Percentiles rank a stretch among this genome's conserved stretches.
Evolutionary conservation across 1,139 yeast genomes (phyloP).

Genomic region (Protomyces arabidopsidicola): DNA sequence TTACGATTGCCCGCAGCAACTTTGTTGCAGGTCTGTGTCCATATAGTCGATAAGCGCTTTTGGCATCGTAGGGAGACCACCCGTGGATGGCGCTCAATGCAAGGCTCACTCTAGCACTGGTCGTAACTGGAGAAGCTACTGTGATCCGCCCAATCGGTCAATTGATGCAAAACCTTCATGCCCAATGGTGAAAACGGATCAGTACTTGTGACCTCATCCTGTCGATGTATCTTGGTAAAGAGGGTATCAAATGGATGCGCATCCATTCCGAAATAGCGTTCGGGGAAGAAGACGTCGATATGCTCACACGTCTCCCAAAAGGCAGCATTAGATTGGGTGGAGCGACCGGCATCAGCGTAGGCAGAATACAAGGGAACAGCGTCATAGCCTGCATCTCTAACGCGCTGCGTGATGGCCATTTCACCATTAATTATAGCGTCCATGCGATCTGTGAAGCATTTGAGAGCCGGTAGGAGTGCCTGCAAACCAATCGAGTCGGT

Average conservation of each 20-base stretch:
- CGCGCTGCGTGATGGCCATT: conserved; percentile 1
- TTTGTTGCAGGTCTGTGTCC: too few relatives aligned
- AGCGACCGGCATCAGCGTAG: not conserved
- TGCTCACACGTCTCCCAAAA: conserved; percentile 9
- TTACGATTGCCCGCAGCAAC: too few relatives aligned
- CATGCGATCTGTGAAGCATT: not conserved
- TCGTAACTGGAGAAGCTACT: conserved; percentile 16
- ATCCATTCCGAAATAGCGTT: conserved; percentile 3
- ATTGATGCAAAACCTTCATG: not conserved
- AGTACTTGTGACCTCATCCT: not conserved
- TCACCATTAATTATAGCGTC: conserved; percentile 9
- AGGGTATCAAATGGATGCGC: conserved; percentile 17
- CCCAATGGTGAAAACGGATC: conserved; percentile 3
- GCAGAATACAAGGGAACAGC: conserved; percentile 10
- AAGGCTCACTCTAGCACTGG: not conserved
- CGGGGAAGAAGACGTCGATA: conserved; percentile 3
- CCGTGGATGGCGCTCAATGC: too few relatives aligned
- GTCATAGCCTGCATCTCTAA: conserved; percentile 19
- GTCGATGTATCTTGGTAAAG: conserved; percentile 3
- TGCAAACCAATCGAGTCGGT: conserved; percentile 10
- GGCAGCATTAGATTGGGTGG: not conserved
- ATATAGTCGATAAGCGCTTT: too few relatives aligned
- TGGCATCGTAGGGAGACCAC: too few relatives aligned
- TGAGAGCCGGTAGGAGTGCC: conserved; percentile 8
- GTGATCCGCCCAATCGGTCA: conserved; percentile 15